These are phyloP conservation scores for Blastocystis sp. DNA, from an alignment of 352 stramenopile genomes.

Conservation along the genomic window DNA sequence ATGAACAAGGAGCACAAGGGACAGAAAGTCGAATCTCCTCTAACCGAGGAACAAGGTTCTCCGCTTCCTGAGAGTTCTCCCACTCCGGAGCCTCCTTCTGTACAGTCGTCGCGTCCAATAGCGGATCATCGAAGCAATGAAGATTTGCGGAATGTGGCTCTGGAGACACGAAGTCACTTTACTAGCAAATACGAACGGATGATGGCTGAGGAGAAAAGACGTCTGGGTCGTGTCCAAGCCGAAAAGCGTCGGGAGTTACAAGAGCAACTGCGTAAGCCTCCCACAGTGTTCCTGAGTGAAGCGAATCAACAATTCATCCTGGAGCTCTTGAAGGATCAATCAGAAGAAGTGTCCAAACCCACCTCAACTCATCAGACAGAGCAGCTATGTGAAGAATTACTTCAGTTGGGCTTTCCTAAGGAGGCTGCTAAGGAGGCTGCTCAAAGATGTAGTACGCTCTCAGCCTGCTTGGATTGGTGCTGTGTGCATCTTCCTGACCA, in stretches of 20 bases:
- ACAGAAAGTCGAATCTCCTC: constrained; percentile 30
- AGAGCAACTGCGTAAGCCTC: constrained; percentile 60
- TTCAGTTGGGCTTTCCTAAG: constrained; percentile 12
- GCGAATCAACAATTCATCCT: constrained; percentile 57
- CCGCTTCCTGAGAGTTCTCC: neutral
- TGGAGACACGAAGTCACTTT: constrained; percentile 61
- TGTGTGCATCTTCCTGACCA: constrained; percentile 65
- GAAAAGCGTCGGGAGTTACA: constrained; percentile 47
- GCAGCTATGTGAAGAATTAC: neutral
- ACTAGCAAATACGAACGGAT: constrained; percentile 64
- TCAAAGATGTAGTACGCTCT: neutral
- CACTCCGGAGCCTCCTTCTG: neutral
- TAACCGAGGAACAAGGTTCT: constrained; percentile 6
- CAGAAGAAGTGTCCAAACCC: neutral
- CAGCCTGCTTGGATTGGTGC: constrained; percentile 65
- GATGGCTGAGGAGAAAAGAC: constrained; percentile 61
- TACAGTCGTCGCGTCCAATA: neutral
- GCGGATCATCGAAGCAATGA: constrained; percentile 5
- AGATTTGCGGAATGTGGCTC: constrained; percentile 26
- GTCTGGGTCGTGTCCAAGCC: neutral
- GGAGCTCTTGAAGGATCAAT: neutral
- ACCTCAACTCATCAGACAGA: neutral
- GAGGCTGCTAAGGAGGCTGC: neutral
- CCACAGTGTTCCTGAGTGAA: constrained; percentile 63
- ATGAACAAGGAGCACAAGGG: constrained; percentile 63